These are phyloP conservation scores for Escallonia herrerae DNA, from an alignment of 129 eudicot genomes.

Conservation along the genomic window DNA sequence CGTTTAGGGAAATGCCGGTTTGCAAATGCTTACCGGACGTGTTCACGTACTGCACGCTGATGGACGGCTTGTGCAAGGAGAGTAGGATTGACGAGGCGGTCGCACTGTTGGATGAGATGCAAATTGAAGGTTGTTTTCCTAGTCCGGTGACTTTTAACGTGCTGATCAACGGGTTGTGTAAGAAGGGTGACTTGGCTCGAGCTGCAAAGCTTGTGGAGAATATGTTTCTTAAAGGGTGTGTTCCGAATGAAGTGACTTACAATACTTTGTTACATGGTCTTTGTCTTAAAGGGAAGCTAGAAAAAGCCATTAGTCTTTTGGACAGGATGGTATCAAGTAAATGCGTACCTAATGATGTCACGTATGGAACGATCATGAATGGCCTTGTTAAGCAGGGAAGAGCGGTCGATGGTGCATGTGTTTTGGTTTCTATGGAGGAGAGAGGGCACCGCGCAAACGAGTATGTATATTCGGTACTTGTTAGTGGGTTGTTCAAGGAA, in stretches of 20 bases:
- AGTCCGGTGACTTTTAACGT: constrained; percentile 57
- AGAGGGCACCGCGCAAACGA: constrained; percentile 53
- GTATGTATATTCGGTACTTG: constrained; percentile 61
- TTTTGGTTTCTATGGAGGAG: constrained; percentile 55
- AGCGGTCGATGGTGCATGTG: constrained; percentile 44
- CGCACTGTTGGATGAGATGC: constrained; percentile 91
- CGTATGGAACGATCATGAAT: constrained; percentile 68
- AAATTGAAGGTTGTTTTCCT: constrained; percentile 77
- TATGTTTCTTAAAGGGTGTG: constrained; percentile 89
- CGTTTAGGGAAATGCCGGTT: constrained; percentile 64
- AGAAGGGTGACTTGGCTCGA: constrained; percentile 70
- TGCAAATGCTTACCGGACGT: constrained; percentile 60
- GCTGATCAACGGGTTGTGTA: constrained; percentile 75
- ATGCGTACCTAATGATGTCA: constrained; percentile 70
- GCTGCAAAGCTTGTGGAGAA: constrained; percentile 82
- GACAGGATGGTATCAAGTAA: constrained; percentile 58
- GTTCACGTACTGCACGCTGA: constrained; percentile 76
- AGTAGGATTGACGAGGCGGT: constrained; percentile 77
- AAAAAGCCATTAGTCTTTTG: constrained; percentile 75
- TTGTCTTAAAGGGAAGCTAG: constrained; percentile 69
- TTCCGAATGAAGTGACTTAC: constrained; percentile 75
- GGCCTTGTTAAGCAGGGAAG: constrained; percentile 79
- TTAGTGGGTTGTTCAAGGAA: constrained; percentile 83
- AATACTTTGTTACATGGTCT: constrained; percentile 88
- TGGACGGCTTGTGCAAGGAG: constrained; percentile 94